Percentiles rank a stretch among this genome's conserved stretches.
phyloP scores from a whole-genome alignment of 768 basidiomycete genomes.

The Boletus edulis region DNA sequence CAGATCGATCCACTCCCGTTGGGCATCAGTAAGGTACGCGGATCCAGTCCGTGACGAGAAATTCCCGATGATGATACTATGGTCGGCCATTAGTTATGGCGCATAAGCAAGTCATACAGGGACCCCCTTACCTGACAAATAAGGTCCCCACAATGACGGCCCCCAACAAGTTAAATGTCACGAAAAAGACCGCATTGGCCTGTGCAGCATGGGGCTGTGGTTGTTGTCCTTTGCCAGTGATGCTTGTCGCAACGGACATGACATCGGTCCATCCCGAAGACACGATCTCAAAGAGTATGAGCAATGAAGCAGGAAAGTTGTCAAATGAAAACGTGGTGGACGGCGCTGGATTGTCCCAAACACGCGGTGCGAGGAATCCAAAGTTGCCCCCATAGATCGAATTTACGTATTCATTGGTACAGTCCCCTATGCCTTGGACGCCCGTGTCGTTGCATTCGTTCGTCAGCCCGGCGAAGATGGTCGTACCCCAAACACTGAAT shows the following conservation, averaged over 20 bases:
- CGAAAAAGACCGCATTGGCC: constrained; percentile 85
- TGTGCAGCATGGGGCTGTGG: constrained; percentile 71
- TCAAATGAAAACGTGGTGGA: constrained; percentile 90
- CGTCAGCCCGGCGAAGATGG: constrained; percentile 85
- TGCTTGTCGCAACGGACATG: constrained; percentile 75
- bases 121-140: constrained; percentile 72
- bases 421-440: constrained; percentile 54
- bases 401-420: constrained; percentile 71
- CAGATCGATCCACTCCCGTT: constrained; percentile 92
- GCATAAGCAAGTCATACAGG: neutral
- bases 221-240: constrained; percentile 67
- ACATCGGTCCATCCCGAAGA: constrained; percentile 99
- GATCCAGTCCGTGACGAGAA: constrained; percentile 85
- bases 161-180: constrained; percentile 89
- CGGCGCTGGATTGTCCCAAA: constrained; percentile 85
- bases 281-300: constrained; percentile 95
- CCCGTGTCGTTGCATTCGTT: constrained; percentile 77
- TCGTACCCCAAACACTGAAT: constrained; percentile 91
- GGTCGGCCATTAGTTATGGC: constrained; percentile 13
- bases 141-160: constrained; percentile 87
- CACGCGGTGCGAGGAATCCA: constrained; percentile 74
- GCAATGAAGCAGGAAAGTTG: constrained; percentile 73
- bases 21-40: constrained; percentile 81
- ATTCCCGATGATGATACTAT: constrained; percentile 92
- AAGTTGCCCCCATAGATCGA: constrained; percentile 60